Conservation (phyloP, 495 filamentous ascomycete species). For the Cercophora samala region DNA sequence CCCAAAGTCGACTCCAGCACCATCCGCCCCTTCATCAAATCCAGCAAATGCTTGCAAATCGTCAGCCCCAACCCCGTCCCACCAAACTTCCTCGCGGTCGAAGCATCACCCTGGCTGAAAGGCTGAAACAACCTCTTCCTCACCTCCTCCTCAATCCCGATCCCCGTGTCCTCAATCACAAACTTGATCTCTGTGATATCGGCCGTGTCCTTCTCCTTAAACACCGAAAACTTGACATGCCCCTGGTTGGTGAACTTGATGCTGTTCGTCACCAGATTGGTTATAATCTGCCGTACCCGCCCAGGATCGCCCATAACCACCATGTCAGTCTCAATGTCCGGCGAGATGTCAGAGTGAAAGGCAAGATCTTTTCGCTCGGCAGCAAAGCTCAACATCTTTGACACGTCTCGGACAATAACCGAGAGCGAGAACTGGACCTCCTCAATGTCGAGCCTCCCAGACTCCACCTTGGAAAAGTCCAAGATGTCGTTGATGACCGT, state of each 20-base stretch:
- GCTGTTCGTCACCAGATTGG: conserved; percentile 82
- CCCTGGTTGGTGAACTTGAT: conserved; percentile 84
- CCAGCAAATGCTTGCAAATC: conserved; percentile 73
- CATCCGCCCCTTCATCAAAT: conserved; percentile 79
- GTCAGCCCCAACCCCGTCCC: conserved; percentile 80
- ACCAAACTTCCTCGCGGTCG: conserved; percentile 69
- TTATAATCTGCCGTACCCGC: conserved; percentile 75
- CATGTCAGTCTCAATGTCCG: conserved; percentile 40
- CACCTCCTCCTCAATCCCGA: conserved; percentile 77
- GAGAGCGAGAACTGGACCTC: conserved; percentile 75
- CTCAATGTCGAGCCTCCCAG: conserved; percentile 69
- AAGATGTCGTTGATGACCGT: conserved; percentile 89
- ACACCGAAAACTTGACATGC: conserved; percentile 54
- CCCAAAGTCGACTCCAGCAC: conserved; percentile 57
- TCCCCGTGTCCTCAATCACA: conserved; percentile 74
- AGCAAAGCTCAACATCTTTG: conserved; percentile 60
- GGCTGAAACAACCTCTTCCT: conserved; percentile 74
- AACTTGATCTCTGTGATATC: conserved; percentile 55
- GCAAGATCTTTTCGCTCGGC: conserved; percentile 57
- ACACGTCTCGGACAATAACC: conserved; percentile 66
- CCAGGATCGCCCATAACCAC: conserved; percentile 73
- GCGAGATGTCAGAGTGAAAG: conserved; percentile 48
- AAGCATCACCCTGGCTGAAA: conserved; percentile 81
- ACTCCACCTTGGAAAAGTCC: conserved; percentile 85
- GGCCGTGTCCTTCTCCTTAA: conserved; percentile 46